phyloP scores from a whole-genome alignment of 2,329 filamentous ascomycete species.

The Fusarium mexicanum region DNA sequence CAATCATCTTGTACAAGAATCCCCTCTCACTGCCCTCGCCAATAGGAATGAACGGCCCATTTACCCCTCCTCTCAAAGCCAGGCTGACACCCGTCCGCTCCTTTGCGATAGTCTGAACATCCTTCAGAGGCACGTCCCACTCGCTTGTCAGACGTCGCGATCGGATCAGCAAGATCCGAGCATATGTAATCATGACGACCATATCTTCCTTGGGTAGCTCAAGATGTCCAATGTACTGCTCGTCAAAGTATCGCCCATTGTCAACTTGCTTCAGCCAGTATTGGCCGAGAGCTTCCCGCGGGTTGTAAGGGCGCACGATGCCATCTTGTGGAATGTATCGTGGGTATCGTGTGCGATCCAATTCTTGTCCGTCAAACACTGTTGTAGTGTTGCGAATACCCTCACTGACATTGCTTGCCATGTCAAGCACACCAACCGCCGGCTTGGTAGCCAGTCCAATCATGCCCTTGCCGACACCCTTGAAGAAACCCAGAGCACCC shows the following conservation, averaged over 20 bases:
- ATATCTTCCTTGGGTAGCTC: slow-evolving; percentile 90
- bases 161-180: slow-evolving; percentile 88
- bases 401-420: slow-evolving; percentile 96
- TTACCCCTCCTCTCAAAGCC: slow-evolving; percentile 86
- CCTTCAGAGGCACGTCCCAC: slow-evolving; percentile 96
- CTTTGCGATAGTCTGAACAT: slow-evolving; percentile 96
- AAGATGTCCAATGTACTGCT: slow-evolving; percentile 95
- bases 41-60: slow-evolving; percentile 94
- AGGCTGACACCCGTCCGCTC: slow-evolving; percentile 94
- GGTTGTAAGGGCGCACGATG: slow-evolving; percentile 92
- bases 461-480: slow-evolving; percentile 95
- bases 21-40: slow-evolving; percentile 80
- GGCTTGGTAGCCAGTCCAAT: slow-evolving; percentile 96
- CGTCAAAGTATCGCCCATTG: slow-evolving; percentile 97
- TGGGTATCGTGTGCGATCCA: slow-evolving; percentile 93
- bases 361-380: slow-evolving; percentile 92
- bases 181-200: slow-evolving; percentile 88
- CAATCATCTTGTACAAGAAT: slow-evolving; percentile 73
- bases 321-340: slow-evolving; percentile 93
- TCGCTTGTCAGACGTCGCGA: slow-evolving; percentile 87
- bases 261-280: slow-evolving; percentile 99
- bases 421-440: slow-evolving; percentile 94
- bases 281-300: slow-evolving; percentile 94
- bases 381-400: slow-evolving; percentile 99
- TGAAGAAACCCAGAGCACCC: slow-evolving; percentile 93